Evolutionary conservation across 148 eudicot species (phyloP).

Genomic region (Diospyros kaki): DNA sequence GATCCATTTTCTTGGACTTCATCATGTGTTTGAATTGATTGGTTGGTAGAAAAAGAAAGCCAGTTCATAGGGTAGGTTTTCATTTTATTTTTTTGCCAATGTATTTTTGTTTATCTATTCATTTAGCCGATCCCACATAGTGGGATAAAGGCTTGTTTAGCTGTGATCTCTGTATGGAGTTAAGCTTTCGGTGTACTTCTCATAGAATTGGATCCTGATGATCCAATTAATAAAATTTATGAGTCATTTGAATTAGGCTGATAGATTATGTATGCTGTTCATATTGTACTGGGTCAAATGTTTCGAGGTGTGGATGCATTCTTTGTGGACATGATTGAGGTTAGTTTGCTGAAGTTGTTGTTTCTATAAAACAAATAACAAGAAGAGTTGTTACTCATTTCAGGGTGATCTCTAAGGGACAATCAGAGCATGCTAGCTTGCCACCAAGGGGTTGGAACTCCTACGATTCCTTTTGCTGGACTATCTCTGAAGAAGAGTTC

Average conservation of each 20-base stretch:
- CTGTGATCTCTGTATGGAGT: neutral
- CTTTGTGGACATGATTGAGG: neutral
- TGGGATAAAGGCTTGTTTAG: no score
- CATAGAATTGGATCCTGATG: neutral
- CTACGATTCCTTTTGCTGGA: slow-evolving; percentile 94
- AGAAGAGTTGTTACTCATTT: slow-evolving; percentile 7
- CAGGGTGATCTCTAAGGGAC: slow-evolving; percentile 33
- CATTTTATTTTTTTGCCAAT: no score
- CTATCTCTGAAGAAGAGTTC: slow-evolving; percentile 80
- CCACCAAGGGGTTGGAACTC: slow-evolving; percentile 99
- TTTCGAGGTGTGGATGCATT: neutral
- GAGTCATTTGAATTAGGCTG: neutral
- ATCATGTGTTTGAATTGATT: no score
- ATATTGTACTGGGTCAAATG: neutral
- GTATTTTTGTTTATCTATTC: no score
- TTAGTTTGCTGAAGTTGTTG: slow-evolving; percentile 4
- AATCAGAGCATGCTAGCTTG: slow-evolving; percentile 29
- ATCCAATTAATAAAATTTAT: neutral
- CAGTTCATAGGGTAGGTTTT: no score
- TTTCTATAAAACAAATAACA: neutral
- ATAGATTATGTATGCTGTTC: neutral
- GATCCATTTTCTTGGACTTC: no score
- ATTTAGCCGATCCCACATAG: no score
- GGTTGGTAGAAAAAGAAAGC: no score
- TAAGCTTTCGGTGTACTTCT: neutral